Evolutionary conservation across 2,329 filamentous ascomycete genomes (phyloP), one percentile per base, ranked within the genome.

Genomic region (Fusarium globosum): DNA sequence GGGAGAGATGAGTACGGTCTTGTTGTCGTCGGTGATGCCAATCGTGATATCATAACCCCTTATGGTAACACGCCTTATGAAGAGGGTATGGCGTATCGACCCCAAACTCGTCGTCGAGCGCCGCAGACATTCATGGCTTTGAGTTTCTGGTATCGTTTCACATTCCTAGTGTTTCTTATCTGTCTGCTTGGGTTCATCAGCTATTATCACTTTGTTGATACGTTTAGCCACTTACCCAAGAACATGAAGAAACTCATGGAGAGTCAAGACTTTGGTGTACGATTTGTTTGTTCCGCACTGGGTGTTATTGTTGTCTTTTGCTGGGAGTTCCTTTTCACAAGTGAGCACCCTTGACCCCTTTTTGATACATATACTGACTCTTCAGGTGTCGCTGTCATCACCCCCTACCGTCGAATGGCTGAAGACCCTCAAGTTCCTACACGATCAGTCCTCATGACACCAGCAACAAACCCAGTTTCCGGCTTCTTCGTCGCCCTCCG

Each of bases 391-490:
- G 82, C 85, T 16, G 82, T 82, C 12, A 80, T 85, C 51, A 82
- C 81, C 6, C 86, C 86, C 1, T 86, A 83, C 70, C 80, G 81
- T 20, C 78, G 83, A 26, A 82, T 87, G 69, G 73, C 78, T 8
- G 58, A 75, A 2, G 78, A 76, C 2, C 79, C 82, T 16, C 81
- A 82, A 58, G 76, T 18, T 69, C 81, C 51, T 64, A 78, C 57
- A 75, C 33, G 81, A 7, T 83, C 83, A 15, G 82, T 86, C 11
- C 80, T 86, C 23, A 73, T 85, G 48, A 82, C 81, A 2, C 82
- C 82, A 1, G 81, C 82, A 4, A 85, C 83, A 2, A 86, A 87
- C 68, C 81, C 83, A 15, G 83, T 87, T 26, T 84, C 82, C 3
- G 86, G 85, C 1, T 55, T 88, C 20, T 77, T 71, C 1, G 67